A percentile compares a stretch with the other conserved stretches of the same genome.
Evolutionary conservation across 352 stramenopile genomes (phyloP).

Genomic region (Pythium rishiriense): DNA sequence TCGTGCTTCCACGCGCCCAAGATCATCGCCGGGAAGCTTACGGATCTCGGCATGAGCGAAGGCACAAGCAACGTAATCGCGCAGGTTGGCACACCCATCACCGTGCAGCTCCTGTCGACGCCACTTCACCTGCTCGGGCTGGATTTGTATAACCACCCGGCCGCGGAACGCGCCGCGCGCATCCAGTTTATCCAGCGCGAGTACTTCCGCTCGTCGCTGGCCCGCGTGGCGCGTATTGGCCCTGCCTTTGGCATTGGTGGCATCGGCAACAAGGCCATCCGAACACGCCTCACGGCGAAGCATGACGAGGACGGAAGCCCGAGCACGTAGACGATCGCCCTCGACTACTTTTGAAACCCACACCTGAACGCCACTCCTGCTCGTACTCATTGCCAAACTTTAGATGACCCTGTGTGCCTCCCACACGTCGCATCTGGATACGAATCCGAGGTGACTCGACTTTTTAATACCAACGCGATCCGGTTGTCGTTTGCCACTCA

Average conservation of each 20-base stretch:
- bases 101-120: constrained; percentile 58
- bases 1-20: constrained; percentile 59
- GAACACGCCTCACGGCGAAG: constrained; percentile 15
- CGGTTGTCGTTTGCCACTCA: too few relatives aligned
- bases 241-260: constrained; percentile 66
- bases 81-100: constrained; percentile 46
- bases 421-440: too few relatives aligned
- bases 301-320: not conserved
- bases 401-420: too few relatives aligned
- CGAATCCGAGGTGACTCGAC: too few relatives aligned
- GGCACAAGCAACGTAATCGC: constrained; percentile 32
- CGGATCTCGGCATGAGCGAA: constrained; percentile 30
- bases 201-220: constrained; percentile 47
- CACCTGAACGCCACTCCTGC: too few relatives aligned
- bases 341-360: not conserved
- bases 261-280: constrained; percentile 50
- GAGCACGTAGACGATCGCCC: not conserved
- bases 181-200: constrained; percentile 46
- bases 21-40: constrained; percentile 35
- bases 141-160: constrained; percentile 59
- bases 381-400: too few relatives aligned
- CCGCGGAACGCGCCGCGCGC: constrained; percentile 18
- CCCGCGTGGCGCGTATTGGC: constrained; percentile 51
- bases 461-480: too few relatives aligned
- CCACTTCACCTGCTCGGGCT: constrained; percentile 60